phyloP scores from a whole-genome alignment of 2,329 filamentous ascomycete genomes.

The Hansfordia pulvinata region DNA sequence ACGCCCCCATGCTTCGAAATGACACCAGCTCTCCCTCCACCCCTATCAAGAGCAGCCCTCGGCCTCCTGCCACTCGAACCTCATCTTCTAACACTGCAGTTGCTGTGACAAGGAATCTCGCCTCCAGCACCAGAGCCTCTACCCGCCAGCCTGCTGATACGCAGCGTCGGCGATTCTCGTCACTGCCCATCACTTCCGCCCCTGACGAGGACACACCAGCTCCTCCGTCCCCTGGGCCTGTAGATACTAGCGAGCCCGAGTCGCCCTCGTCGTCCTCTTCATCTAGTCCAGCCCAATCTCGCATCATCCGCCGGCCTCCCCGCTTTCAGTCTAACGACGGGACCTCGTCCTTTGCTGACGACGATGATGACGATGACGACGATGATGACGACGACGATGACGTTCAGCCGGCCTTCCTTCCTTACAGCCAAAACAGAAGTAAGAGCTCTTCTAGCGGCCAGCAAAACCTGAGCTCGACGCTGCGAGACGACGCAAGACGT shows the following conservation, averaged over 20 bases:
- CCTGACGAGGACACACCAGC: conserved; percentile 21
- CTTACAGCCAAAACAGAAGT: conserved; percentile 21
- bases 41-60: conserved; percentile 26
- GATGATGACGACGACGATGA: conserved; percentile 44
- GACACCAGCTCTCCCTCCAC: conserved; percentile 30
- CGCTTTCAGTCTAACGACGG: conserved; percentile 29
- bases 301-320: conserved; percentile 46
- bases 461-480: conserved; percentile 37
- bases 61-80: conserved; percentile 31
- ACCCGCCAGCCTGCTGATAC: conserved; percentile 14
- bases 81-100: conserved; percentile 31
- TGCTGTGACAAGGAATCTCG: conserved; percentile 18
- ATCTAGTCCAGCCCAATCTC: conserved; percentile 40
- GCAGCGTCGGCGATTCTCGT: conserved; percentile 29
- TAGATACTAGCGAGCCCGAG: conserved; percentile 21
- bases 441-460: conserved; percentile 10
- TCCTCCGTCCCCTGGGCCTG: conserved; percentile 26
- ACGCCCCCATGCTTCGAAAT: conserved; percentile 36
- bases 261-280: conserved; percentile 19
- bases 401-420: conserved; percentile 41
- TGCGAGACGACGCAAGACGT: conserved; percentile 29
- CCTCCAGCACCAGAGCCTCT: conserved; percentile 15
- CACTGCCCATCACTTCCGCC: conserved; percentile 24
- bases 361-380: conserved; percentile 42
- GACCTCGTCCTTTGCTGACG: conserved; percentile 24